These are phyloP conservation scores for Podaxis sp. DNA, from an alignment of 768 basidiomycete genomes.

Conservation along the genomic window DNA sequence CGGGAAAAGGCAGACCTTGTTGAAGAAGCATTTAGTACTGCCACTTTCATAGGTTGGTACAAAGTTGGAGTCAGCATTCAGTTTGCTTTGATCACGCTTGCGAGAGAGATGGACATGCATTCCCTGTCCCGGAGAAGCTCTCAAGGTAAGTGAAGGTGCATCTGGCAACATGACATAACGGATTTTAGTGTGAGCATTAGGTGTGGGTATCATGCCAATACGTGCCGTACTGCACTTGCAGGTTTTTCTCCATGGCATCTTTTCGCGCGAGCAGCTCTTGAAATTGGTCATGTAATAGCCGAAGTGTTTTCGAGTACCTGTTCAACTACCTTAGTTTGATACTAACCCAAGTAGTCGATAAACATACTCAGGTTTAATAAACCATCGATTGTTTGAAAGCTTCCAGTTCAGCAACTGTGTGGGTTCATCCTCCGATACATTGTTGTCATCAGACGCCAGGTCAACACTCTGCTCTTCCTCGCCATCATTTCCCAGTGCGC, in stretches of 20 bases:
- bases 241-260: constrained; percentile 48
- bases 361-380: constrained; percentile 63
- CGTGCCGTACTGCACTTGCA: constrained; percentile 58
- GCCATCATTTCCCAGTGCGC: constrained; percentile 35
- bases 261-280: constrained; percentile 41
- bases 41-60: constrained; percentile 57
- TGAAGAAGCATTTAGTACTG: constrained; percentile 69
- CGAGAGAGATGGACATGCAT: constrained; percentile 73
- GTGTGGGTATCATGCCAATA: not conserved
- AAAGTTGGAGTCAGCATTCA: constrained; percentile 51
- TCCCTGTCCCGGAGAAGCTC: constrained; percentile 65
- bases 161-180: constrained; percentile 33
- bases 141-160: constrained; percentile 71
- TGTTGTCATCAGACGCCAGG: constrained; percentile 5
- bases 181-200: not conserved
- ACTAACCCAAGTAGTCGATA: not conserved
- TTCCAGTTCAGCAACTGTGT: constrained; percentile 3
- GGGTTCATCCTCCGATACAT: constrained; percentile 6
- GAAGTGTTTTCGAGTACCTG: constrained; percentile 62
- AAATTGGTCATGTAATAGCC: constrained; percentile 46
- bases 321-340: not conserved
- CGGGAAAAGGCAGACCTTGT: constrained; percentile 42
- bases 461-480: constrained; percentile 13
- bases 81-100: constrained; percentile 56
- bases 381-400: constrained; percentile 22